A percentile compares a stretch with the other conserved stretches of the same genome.
Evolutionary conservation across 2,329 filamentous ascomycete species (phyloP).

Genomic region (Ceratocystis cubensis): DNA sequence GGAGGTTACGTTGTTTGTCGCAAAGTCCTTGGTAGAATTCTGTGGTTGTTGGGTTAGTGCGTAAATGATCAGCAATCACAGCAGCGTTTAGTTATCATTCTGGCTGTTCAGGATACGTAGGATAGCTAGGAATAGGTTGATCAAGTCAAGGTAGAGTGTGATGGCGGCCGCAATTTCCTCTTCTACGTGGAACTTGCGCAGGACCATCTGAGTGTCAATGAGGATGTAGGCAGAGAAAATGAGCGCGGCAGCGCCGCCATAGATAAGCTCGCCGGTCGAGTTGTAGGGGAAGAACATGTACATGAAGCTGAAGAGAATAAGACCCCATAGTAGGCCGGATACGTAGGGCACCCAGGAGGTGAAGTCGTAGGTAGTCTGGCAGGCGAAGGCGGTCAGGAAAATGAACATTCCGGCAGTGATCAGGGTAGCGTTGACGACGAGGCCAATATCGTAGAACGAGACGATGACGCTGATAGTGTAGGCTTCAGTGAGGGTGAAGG

Average conservation of each 20-base stretch:
- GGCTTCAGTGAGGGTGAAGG: constrained; percentile 83
- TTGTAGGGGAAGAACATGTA: constrained; percentile 74
- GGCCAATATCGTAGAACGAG: constrained; percentile 69
- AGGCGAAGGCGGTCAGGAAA: constrained; percentile 74
- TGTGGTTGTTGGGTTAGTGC: no score
- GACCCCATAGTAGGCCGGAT: constrained; percentile 77
- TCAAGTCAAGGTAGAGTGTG: constrained; percentile 86
- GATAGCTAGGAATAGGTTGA: constrained; percentile 95
- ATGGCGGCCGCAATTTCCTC: constrained; percentile 95
- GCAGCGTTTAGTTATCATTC: constrained; percentile 61
- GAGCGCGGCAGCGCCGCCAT: constrained; percentile 67
- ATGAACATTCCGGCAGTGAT: constrained; percentile 77
- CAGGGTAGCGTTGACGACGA: constrained; percentile 82
- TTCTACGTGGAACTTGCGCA: constrained; percentile 93
- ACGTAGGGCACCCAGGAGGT: constrained; percentile 94
- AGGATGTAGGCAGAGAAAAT: constrained; percentile 93
- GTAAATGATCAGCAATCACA: background rate
- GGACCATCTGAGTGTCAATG: constrained; percentile 88
- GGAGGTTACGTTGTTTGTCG: no score
- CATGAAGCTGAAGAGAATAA: constrained; percentile 90
- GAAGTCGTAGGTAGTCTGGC: constrained; percentile 97
- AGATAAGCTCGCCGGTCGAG: constrained; percentile 72
- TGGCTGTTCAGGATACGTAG: constrained; percentile 93
- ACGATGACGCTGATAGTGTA: constrained; percentile 89
- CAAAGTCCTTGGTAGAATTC: no score